These are phyloP conservation scores for Onygena corvina DNA, from an alignment of 2,329 filamentous ascomycete genomes.

Conservation along the genomic window DNA sequence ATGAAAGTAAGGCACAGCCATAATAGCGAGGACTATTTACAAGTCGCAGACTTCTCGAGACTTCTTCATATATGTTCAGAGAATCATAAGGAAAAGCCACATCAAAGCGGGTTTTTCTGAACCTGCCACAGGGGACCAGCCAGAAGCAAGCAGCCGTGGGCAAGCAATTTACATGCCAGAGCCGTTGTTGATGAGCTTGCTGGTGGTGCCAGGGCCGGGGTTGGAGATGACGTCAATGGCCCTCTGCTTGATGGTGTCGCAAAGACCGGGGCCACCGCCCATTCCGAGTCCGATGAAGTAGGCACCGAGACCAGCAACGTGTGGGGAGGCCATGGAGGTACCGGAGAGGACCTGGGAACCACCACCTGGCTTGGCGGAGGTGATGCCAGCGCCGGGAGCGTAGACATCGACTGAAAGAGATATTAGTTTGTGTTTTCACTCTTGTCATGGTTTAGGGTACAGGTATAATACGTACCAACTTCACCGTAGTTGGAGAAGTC, in stretches of 20 bases:
- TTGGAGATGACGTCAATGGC: slow-evolving; percentile 26
- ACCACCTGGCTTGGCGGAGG: slow-evolving; percentile 38
- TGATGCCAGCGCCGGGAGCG: slow-evolving; percentile 44
- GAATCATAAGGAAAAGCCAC: not conserved
- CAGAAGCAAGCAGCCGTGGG: too few species aligned
- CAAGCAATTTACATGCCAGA: slow-evolving; percentile 4
- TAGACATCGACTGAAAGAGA: slow-evolving; percentile 41
- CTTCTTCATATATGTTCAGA: not conserved
- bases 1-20: not conserved
- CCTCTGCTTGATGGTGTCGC: slow-evolving; percentile 42
- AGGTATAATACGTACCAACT: not conserved
- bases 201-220: slow-evolving; percentile 19
- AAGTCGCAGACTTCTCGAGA: not conserved
- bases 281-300: slow-evolving; percentile 42
- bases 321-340: slow-evolving; percentile 30
- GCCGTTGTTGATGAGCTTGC: slow-evolving; percentile 22
- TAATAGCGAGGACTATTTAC: not conserved
- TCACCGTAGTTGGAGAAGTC: slow-evolving; percentile 32
- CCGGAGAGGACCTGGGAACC: slow-evolving; percentile 35
- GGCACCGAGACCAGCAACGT: slow-evolving; percentile 44
- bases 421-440: not conserved
- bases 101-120: not conserved
- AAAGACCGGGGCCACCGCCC: slow-evolving; percentile 35
- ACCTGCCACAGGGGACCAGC: not conserved
- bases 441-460: not conserved